Percentiles rank a stretch among this genome's conserved stretches.
Evolutionary conservation across 306 rosid genomes (phyloP).

Genomic region (Pyrus bretschneideri): DNA sequence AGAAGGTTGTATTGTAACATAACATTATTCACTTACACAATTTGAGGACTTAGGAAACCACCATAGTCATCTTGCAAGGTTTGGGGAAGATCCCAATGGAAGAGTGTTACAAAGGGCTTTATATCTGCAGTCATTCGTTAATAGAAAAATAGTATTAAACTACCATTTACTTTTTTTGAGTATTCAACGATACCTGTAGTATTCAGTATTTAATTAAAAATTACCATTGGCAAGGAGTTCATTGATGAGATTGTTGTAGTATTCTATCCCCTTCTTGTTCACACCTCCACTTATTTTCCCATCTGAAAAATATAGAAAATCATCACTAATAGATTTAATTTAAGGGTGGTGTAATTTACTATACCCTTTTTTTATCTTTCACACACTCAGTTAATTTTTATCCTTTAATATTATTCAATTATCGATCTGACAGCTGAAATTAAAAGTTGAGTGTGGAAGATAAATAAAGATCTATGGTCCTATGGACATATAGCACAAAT

Average conservation of each 20-base stretch:
- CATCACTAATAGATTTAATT: neutral
- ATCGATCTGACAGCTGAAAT: too few species aligned
- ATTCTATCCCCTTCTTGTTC: conserved; percentile 43
- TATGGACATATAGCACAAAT: too few species aligned
- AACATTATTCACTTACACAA: conserved; percentile 28
- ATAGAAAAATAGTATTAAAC: neutral
- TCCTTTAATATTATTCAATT: too few species aligned
- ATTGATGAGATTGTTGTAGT: conserved; percentile 60
- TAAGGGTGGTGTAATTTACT: too few species aligned
- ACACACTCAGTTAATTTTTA: too few species aligned
- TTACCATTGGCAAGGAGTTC: conserved; percentile 40
- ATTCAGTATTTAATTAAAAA: neutral
- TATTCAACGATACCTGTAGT: too few species aligned
- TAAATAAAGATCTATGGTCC: too few species aligned
- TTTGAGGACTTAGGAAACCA: conserved; percentile 37
- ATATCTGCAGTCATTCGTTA: conserved; percentile 17
- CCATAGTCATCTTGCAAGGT: conserved; percentile 45
- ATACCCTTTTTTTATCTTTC: too few species aligned
- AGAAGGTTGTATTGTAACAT: neutral
- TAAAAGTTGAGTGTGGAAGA: too few species aligned
- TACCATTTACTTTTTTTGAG: neutral
- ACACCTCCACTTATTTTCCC: conserved; percentile 59
- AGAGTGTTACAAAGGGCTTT: conserved; percentile 47
- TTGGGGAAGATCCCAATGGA: conserved; percentile 67
- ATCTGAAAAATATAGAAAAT: conserved; percentile 9